phyloP scores from a whole-genome alignment of 345 rosid genomes.

The Adansonia digitata region DNA sequence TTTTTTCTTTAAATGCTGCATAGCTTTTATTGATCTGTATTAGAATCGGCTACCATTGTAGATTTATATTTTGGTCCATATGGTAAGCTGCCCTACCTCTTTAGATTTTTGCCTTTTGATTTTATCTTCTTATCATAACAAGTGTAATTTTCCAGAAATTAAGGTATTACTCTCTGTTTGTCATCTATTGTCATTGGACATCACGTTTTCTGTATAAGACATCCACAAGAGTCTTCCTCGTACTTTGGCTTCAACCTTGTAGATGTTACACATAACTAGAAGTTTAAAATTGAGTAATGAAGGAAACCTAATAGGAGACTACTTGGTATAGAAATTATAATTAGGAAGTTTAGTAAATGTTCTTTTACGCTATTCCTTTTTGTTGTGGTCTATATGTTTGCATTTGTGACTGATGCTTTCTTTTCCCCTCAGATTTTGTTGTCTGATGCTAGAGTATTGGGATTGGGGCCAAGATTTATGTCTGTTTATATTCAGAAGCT shows the following conservation, averaged over 20 bases:
- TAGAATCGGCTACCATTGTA: background rate
- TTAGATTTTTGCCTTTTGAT: background rate
- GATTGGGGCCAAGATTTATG: conserved; percentile 84
- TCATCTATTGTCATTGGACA: background rate
- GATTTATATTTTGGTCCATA: background rate
- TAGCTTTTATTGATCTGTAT: background rate
- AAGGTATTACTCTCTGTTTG: background rate
- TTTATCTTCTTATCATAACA: background rate
- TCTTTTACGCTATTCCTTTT: background rate
- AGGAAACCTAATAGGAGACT: background rate
- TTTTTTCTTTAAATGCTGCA: background rate
- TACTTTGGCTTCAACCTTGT: background rate
- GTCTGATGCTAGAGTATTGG: conserved; percentile 79
- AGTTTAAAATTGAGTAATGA: background rate
- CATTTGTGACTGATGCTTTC: background rate
- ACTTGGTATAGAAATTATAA: background rate
- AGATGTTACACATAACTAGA: background rate
- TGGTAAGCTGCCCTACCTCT: background rate
- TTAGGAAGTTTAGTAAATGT: background rate
- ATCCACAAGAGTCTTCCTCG: background rate
- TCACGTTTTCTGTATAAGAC: background rate
- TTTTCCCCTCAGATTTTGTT: conserved; percentile 50
- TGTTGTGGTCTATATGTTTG: background rate
- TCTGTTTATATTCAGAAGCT: conserved; percentile 68
- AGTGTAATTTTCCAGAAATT: background rate